Evolutionary conservation across 495 filamentous ascomycete genomes (phyloP), one percentile per base, ranked within the genome.

Genomic region (Aspergillus haitiensis): DNA sequence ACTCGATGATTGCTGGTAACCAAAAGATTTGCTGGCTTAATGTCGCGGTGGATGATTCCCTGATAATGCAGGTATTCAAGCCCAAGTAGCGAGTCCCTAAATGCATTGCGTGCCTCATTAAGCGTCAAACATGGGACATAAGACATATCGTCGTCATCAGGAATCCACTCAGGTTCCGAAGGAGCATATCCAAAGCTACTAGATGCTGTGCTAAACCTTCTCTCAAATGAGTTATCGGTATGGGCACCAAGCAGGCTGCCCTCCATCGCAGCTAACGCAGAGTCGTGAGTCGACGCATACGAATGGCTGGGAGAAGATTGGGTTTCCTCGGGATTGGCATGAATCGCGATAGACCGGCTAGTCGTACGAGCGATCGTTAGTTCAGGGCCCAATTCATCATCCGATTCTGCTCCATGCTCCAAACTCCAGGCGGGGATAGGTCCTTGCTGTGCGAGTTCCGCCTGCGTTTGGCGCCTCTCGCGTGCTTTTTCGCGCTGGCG

Each of bases 1-100:
- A 96, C 90, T 11, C 88, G 85, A 66, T 92, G 84, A 64, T 92
- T 88, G 57, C 81, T 83, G 6, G 92, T 96, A 76, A 92, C 89
- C 7, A 99, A 80, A 6, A 99, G 81, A 71, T 99, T 99, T n/a
- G 93, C 92, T 0, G 94, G 94, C 71, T 99, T 99, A 76, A 99
- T 99, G 70, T 99, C 94, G 34, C 94, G 90, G 69, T 99, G 94
- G 45, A 98, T 92, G 45, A 99, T 93, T 34, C 92, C 92, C 74
- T 98, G 90, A 66, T 91, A 98, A 65, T 99, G 94, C 6, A 99
- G 81, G 69, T 97, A 98, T 67, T 98, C 95, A 31, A 99, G 74
- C 27, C 94, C 94, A 27, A 98, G 81, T 1, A 99, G 87, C 0
- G 95, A 96, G 69, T 98, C 94, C 45, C 94, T 81, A 73, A 99